A percentile compares a stretch with the other conserved stretches of the same genome.
phyloP scores from a whole-genome alignment of 805 yeast genomes.

The Zygosaccharomyces siamensis region DNA sequence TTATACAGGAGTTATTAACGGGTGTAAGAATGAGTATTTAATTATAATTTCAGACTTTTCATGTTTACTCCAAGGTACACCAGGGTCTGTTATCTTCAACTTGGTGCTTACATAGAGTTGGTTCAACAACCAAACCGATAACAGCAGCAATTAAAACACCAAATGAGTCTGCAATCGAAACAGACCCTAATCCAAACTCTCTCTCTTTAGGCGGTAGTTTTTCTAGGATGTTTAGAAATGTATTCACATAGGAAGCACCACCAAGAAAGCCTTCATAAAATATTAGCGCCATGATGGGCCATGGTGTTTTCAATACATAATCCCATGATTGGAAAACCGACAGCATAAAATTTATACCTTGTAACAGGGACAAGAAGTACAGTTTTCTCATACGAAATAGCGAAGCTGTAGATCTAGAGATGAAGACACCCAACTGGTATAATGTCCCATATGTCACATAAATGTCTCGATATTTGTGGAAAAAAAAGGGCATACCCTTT shows the following conservation, averaged over 20 bases:
- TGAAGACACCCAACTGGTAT: constrained; percentile 88
- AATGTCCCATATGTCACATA: constrained; percentile 88
- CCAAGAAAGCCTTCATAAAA: constrained; percentile 90
- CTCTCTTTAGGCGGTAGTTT: constrained; percentile 46
- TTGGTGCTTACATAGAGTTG: constrained; percentile 65
- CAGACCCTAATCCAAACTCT: constrained; percentile 79
- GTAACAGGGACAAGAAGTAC: constrained; percentile 61
- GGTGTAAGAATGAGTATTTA: constrained; percentile 36
- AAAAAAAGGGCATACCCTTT: constrained; percentile 49
- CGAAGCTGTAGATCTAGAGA: constrained; percentile 79
- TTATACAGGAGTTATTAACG: constrained; percentile 49
- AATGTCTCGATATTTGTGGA: constrained; percentile 68
- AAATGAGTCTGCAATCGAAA: constrained; percentile 75
- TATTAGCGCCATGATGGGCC: constrained; percentile 55
- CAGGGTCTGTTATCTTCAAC: constrained; percentile 69
- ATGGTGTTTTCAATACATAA: constrained; percentile 54
- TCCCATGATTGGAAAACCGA: constrained; percentile 61
- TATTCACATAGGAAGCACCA: constrained; percentile 85
- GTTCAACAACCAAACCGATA: constrained; percentile 70
- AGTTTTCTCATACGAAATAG: constrained; percentile 55
- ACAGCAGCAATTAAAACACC: constrained; percentile 83
- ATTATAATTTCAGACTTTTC: constrained; percentile 1
- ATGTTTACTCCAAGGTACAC: constrained; percentile 48
- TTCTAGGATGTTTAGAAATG: constrained; percentile 74
- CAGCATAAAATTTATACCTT: constrained; percentile 54